Evolutionary conservation across 768 basidiomycete species (phyloP).

Genomic region (Dioszegia crocea): DNA sequence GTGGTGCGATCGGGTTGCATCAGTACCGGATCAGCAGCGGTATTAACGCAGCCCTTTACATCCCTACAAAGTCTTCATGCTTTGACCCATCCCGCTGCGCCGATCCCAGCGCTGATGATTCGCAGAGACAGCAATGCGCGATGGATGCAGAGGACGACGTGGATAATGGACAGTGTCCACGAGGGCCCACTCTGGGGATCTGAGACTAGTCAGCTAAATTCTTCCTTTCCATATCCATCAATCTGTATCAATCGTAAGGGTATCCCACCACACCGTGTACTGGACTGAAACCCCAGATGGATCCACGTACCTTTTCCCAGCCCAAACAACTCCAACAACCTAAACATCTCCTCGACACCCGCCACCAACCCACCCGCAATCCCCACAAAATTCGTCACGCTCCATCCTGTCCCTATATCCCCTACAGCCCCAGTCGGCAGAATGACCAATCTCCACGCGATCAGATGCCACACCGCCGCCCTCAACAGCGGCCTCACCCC

Average conservation of each 20-base stretch:
- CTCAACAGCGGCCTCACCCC: background rate
- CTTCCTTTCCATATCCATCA: background rate
- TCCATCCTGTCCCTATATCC: background rate
- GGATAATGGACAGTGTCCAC: background rate
- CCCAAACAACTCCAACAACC: constrained; percentile 7
- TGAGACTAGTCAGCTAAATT: background rate
- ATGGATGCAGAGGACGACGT: constrained; percentile 4
- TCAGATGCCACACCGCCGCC: background rate
- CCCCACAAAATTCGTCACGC: background rate
- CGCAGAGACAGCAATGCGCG: background rate
- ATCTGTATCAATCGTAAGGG: too few species aligned
- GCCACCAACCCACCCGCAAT: background rate
- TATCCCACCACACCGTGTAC: too few species aligned
- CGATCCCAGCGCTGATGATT: background rate
- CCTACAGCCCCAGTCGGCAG: background rate
- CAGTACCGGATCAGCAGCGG: too few species aligned
- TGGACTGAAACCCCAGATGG: too few species aligned
- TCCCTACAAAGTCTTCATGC: too few species aligned
- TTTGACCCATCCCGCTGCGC: background rate
- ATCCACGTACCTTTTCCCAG: constrained; percentile 5
- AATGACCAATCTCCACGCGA: constrained; percentile 7
- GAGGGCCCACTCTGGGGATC: constrained; percentile 8
- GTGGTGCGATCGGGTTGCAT: too few species aligned
- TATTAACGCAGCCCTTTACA: background rate
- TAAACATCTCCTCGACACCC: background rate